These are phyloP conservation scores for Cyclocybe cylindracea DNA, from an alignment of 768 basidiomycete species.

Conservation along the genomic window DNA sequence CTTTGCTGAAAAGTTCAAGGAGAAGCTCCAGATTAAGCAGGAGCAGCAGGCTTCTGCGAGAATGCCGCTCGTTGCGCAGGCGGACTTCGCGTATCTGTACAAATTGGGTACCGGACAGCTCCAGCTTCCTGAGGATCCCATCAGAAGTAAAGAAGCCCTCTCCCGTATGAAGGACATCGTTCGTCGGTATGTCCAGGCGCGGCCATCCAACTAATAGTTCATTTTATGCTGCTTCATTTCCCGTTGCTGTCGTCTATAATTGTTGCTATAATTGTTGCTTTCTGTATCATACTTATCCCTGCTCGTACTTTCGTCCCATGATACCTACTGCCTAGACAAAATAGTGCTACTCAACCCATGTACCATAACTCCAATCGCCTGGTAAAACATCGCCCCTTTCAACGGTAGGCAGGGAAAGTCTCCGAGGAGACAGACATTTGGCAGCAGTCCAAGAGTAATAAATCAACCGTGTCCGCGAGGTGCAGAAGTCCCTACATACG, in stretches of 20 bases:
- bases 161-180: constrained; percentile 45
- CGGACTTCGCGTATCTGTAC: constrained; percentile 85
- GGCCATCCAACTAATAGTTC: neutral
- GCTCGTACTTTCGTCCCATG: too few relatives aligned
- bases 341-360: too few relatives aligned
- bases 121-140: constrained; percentile 53
- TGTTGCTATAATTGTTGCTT: constrained; percentile 2
- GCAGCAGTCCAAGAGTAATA: too few relatives aligned
- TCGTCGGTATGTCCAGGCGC: constrained; percentile 16
- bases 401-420: too few relatives aligned
- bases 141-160: constrained; percentile 54
- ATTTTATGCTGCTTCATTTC: neutral
- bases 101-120: constrained; percentile 57
- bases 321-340: too few relatives aligned
- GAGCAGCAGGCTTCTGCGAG: constrained; percentile 50
- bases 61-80: constrained; percentile 81
- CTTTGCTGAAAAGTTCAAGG: constrained; percentile 87
- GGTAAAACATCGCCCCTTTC: too few relatives aligned
- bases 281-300: neutral
- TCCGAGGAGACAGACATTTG: too few relatives aligned
- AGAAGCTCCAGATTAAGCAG: constrained; percentile 69
- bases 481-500: too few relatives aligned
- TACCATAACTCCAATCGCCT: too few relatives aligned
- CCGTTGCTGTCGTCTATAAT: too few relatives aligned
- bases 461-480: too few relatives aligned